Evolutionary conservation across 768 basidiomycete genomes (phyloP).

Genomic region (Tubosaeta sp.): DNA sequence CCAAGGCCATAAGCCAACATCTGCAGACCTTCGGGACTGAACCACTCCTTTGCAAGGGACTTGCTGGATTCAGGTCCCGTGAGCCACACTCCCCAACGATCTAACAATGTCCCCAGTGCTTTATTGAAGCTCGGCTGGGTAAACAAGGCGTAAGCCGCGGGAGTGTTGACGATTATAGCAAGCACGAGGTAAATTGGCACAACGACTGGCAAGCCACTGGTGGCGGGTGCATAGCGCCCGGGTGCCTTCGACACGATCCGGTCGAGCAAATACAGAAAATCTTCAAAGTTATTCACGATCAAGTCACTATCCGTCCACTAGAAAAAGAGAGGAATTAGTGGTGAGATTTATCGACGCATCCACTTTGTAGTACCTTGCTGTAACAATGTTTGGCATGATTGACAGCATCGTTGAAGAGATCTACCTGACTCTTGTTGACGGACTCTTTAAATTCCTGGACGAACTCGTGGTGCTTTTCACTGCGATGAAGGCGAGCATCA

Average conservation of each 20-base stretch:
- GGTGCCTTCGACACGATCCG: not conserved
- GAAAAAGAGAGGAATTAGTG: not conserved
- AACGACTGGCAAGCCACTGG: too few species aligned
- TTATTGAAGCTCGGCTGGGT: not conserved
- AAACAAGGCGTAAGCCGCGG: not conserved
- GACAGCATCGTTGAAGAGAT: not conserved
- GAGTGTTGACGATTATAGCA: not conserved
- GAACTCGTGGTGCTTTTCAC: not conserved
- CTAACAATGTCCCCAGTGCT: not conserved
- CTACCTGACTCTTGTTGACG: not conserved
- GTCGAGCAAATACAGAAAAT: not conserved
- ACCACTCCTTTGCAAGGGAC: not conserved
- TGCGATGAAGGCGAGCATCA: too few species aligned
- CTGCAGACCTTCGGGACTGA: not conserved
- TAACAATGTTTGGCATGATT: not conserved
- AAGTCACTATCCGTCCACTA: not conserved
- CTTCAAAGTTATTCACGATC: not conserved
- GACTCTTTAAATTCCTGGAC: not conserved
- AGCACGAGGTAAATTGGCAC: not conserved
- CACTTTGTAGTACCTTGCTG: not conserved
- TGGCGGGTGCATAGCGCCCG: slow-evolving; percentile 1
- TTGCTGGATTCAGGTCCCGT: not conserved
- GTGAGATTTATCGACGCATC: too few species aligned
- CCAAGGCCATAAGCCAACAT: not conserved
- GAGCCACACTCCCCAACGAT: not conserved